These are phyloP conservation scores for Starmerella geochares DNA, from an alignment of 805 yeast species.

Conservation along the genomic window DNA sequence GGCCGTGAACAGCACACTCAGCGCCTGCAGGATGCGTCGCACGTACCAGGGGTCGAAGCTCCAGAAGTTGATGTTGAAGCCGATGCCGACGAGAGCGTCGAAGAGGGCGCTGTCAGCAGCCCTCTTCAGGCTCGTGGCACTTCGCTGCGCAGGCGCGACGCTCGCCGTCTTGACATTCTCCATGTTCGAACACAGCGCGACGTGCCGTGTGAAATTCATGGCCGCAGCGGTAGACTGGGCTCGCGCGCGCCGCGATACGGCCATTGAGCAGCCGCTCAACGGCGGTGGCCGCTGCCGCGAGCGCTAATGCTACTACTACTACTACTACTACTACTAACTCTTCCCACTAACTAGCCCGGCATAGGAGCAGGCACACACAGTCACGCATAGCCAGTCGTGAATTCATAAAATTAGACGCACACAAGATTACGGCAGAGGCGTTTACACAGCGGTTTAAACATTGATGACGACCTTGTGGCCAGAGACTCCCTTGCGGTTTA, in stretches of 20 bases:
- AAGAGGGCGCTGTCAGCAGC: conserved; percentile 12
- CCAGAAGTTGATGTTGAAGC: conserved; percentile 20
- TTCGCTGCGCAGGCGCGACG: not conserved
- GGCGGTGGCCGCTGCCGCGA: no score
- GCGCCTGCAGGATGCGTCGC: conserved; percentile 13
- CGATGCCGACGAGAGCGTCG: conserved; percentile 13
- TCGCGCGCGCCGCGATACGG: not conserved
- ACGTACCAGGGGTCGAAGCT: conserved; percentile 20
- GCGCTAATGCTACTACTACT: no score
- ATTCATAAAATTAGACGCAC: no score
- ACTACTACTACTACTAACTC: no score
- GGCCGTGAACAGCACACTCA: conserved; percentile 3
- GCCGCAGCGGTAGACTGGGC: no score
- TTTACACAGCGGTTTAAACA: no score
- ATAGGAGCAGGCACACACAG: no score
- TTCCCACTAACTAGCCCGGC: no score
- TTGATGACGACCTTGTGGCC: conserved; percentile 26
- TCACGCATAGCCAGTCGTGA: no score
- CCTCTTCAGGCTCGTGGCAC: not conserved
- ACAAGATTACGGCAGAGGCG: no score
- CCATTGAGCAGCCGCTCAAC: not conserved
- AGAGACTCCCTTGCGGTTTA: conserved; percentile 23
- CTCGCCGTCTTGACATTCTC: not conserved
- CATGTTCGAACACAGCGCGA: not conserved
- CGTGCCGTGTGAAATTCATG: no score